phyloP scores from a whole-genome alignment of 805 yeast species.

The Ogataea parapolymorpha region DNA sequence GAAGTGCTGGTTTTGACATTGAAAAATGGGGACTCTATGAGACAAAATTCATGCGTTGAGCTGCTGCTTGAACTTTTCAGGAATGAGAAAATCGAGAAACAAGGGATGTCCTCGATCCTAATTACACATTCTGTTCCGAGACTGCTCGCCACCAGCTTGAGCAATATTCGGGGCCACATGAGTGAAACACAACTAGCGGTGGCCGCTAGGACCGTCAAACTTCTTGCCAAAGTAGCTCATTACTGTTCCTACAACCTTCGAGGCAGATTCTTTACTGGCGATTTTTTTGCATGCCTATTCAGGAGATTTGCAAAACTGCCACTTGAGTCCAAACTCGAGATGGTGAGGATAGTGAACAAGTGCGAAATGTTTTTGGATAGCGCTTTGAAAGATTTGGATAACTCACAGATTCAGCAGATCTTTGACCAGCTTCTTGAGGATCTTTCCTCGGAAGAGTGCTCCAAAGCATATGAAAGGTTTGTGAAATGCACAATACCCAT shows the following conservation, averaged over 20 bases:
- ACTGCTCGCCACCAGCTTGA: constrained; percentile 8
- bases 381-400: constrained; percentile 9
- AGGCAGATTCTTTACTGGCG: constrained; percentile 11
- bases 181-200: constrained; percentile 10
- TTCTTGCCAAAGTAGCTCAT: constrained; percentile 14
- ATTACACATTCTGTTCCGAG: constrained; percentile 7
- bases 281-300: constrained; percentile 16
- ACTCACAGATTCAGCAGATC: constrained; percentile 15
- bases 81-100: constrained; percentile 14
- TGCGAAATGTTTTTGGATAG: constrained; percentile 8
- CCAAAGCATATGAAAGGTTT: constrained; percentile 12
- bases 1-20: constrained; percentile 8
- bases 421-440: constrained; percentile 19
- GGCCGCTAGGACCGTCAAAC: constrained; percentile 8
- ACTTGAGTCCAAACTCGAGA: constrained; percentile 15
- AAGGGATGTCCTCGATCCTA: constrained; percentile 9
- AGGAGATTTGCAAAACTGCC: constrained; percentile 14
- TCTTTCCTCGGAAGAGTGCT: constrained; percentile 13
- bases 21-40: constrained; percentile 10
- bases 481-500: constrained; percentile 16
- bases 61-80: constrained; percentile 14
- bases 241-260: constrained; percentile 10
- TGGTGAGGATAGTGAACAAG: constrained; percentile 13
- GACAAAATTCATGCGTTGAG: constrained; percentile 9
- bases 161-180: constrained; percentile 16